These are phyloP conservation scores for Cryptococcus sp. DNA, from an alignment of 1,284 basidiomycete genomes.

Conservation along the genomic window DNA sequence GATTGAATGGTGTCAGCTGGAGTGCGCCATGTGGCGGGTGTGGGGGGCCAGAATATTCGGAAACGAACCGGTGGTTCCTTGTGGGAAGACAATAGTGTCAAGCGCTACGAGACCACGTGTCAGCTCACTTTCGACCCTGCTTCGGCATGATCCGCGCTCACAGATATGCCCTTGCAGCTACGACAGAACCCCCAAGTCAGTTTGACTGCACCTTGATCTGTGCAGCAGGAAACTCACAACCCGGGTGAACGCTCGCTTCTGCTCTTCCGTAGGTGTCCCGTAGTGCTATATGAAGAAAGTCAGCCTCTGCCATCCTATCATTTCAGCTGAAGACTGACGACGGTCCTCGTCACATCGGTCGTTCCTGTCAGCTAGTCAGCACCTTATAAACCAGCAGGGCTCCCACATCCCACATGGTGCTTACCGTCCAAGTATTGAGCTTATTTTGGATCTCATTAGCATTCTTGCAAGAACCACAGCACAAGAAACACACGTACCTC, in stretches of 20 bases:
- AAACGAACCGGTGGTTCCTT: slow-evolving; percentile 71
- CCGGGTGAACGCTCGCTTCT: slow-evolving; percentile 84
- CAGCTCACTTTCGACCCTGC: neutral
- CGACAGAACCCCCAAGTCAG: neutral
- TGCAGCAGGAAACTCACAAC: slow-evolving; percentile 53
- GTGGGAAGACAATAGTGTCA: slow-evolving; percentile 82
- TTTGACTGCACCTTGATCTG: too few relatives aligned
- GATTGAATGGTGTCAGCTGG: slow-evolving; percentile 16
- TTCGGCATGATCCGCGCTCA: slow-evolving; percentile 2
- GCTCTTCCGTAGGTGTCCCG: slow-evolving; percentile 73
- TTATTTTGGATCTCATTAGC: slow-evolving; percentile 40
- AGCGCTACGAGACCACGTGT: slow-evolving; percentile 25
- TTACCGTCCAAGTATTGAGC: slow-evolving; percentile 73
- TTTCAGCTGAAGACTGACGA: slow-evolving; percentile 54
- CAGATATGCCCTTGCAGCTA: slow-evolving; percentile 85
- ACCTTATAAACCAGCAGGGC: neutral
- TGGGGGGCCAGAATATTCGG: slow-evolving; percentile 28
- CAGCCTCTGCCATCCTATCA: neutral
- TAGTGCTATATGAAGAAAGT: slow-evolving; percentile 64
- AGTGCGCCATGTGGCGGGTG: neutral
- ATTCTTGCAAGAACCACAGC: neutral
- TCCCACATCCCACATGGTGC: neutral
- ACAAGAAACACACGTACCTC: slow-evolving; percentile 55
- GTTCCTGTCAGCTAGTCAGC: slow-evolving; percentile 58
- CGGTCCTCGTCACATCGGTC: slow-evolving; percentile 88